These are phyloP conservation scores for Aegilops sharonensis DNA, from an alignment of 176 grass and related monocot genomes.

Conservation along the genomic window DNA sequence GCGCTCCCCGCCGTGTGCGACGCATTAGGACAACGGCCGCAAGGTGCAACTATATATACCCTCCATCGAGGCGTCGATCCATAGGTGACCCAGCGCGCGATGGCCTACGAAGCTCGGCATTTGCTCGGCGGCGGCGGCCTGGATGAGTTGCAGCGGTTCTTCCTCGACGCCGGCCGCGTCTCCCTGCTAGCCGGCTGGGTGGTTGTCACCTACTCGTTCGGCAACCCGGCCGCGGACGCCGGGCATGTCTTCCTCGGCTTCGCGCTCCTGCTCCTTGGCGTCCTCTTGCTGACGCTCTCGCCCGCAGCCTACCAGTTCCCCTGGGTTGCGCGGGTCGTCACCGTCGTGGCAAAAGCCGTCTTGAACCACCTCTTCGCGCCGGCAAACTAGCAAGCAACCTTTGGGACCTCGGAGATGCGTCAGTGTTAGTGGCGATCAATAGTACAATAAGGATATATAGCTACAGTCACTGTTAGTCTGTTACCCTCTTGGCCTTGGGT, in stretches of 20 bases:
- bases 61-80: no score
- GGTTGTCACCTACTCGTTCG: background rate
- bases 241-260: background rate
- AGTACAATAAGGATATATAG: no score
- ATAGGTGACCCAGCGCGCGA: background rate
- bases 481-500: no score
- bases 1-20: no score
- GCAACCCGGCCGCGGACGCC: background rate
- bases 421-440: no score
- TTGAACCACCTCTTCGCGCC: background rate
- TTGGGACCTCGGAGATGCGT: no score
- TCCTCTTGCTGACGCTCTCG: background rate
- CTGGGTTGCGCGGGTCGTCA: background rate
- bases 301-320: background rate
- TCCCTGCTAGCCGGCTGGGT: background rate
- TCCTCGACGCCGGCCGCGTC: background rate
- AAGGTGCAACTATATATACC: no score
- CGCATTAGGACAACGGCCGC: no score
- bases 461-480: no score
- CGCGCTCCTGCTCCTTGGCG: background rate
- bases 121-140: background rate
- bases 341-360: background rate
- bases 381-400: background rate
- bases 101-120: background rate
- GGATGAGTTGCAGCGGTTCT: background rate